A percentile compares a stretch with the other conserved stretches of the same genome.
Conservation (phyloP, 129 eudicot species). For the Pulicaria dysenterica region DNA sequence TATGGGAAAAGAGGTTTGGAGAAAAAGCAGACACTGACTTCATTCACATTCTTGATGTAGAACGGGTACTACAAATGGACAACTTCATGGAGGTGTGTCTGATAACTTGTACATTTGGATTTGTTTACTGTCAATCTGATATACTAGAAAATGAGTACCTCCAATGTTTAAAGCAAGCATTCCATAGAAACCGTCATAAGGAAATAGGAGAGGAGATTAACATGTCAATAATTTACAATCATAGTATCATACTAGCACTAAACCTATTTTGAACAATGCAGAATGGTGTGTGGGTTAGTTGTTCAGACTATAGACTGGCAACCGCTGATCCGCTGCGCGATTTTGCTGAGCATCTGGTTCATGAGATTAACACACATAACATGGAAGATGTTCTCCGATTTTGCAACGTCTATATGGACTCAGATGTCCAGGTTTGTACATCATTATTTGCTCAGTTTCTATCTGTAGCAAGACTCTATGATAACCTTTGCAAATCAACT, state of each 20-base stretch:
- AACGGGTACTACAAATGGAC: slow-evolving; percentile 75
- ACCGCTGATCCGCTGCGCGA: slow-evolving; percentile 86
- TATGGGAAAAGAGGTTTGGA: slow-evolving; percentile 80
- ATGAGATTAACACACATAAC: slow-evolving; percentile 75
- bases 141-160: too few relatives aligned
- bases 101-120: background rate
- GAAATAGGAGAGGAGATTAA: too few relatives aligned
- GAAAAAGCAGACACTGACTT: slow-evolving; percentile 62
- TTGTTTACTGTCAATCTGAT: background rate
- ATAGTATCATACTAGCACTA: too few relatives aligned
- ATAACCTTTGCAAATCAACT: too few relatives aligned
- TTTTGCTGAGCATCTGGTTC: slow-evolving; percentile 61
- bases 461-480: too few relatives aligned
- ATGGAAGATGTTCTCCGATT: slow-evolving; percentile 84
- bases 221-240: too few relatives aligned
- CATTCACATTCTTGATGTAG: slow-evolving; percentile 61
- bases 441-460: background rate
- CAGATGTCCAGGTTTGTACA: slow-evolving; percentile 60
- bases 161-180: too few relatives aligned
- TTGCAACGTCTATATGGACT: slow-evolving; percentile 69
- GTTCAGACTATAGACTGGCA: slow-evolving; percentile 64
- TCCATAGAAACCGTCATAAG: too few relatives aligned
- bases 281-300: slow-evolving; percentile 83
- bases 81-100: slow-evolving; percentile 80
- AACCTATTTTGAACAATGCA: slow-evolving; percentile 12